Base-by-base conservation (phyloP, 768 basidiomycete species). In the Tricholoma bakamatsutake region DNA sequence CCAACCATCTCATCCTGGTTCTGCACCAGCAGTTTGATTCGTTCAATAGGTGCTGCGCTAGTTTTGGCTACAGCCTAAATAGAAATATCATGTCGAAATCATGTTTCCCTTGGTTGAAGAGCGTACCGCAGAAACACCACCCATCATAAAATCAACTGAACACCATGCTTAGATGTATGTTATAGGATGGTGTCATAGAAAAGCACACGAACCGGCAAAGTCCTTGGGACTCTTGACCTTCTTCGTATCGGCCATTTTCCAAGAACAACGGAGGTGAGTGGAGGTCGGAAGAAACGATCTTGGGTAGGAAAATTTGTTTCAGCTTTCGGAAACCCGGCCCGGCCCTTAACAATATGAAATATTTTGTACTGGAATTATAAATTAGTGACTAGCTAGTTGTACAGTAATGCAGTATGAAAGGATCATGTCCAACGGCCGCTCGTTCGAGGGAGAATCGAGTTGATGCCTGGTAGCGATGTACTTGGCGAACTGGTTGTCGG, bases 1-100 rank as follows among this genome's bases (percentile, higher is more conserved):
- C 21, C 3, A n/a, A 86, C 89, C 97, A 98, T 99, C 81, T 98
- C 97, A 84, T 95, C 96, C 85, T 98, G 96, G 79, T 97, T 98
- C 78, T 98, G 93, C 58, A 96, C 88, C 71, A 96, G 77, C 68
- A 98, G 87, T 81, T 99, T 99, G 77, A 99, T 96, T 70, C 97
- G 94, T 84, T 98, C 97, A 68, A 99, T 99, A 76, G 97, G 97
- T 61, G 97, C 97, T 66, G 97, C 97, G 62, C 90, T 90, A 63
- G 97, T 98, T 84, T 99, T 99, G 54, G 97, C 90, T 73, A 98
- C 92, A 65, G 97, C 97, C 92, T 94, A 33, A 58, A 57, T 34
- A 58, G 56, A 71, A n/a, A 59, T 57, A 43, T 40, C 17, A 54
- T 53, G 28, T 40, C 58, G 12, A 43, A 37, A 17, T 31, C 8